Base-by-base conservation (phyloP, 768 basidiomycete species). In the Porphyrellus cyaneotinctus region DNA sequence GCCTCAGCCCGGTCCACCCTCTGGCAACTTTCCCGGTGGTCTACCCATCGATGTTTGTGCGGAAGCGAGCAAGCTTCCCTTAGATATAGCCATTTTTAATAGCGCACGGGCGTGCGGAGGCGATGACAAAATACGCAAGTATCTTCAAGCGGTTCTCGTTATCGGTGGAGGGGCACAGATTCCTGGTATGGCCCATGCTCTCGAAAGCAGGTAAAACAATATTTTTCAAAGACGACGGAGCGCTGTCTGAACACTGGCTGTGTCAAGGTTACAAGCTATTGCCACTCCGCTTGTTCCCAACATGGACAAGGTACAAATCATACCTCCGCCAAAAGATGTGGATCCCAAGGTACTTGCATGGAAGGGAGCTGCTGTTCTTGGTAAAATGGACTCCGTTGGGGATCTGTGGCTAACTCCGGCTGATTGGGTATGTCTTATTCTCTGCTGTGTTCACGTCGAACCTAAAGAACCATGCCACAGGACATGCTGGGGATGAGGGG, bases 51-150 rank as follows among this genome's bases (percentile, higher is more conserved):
- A 95, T 66, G 80, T 95, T 4, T 78, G 78, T 50, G 85, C 82
- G 61, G 93, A 95, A 71, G 88, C 93, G 18, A 85, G 87, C 69
- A 95, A 94, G 67, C 75, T 95, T 36, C 93, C 95, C 2, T 74
- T 97, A 50, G 94, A 97, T 64, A 87, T 95, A 11, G 94, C 92
- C 9, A 89, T 97, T 54, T 91, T 91, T 72, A 94, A 95, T 65
- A 89, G 91, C 59, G 82, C 91, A 10, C 78, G 91, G n/a, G 87
- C 90, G 2, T 87, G 86, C 5, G 90, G 88, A 4, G 85, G 88
- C 3, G 91, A 93, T 58, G 93, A 95, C 26, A 90, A 90, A 70
- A 87, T 91, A 58, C 84, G 88, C 58, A 91, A 93, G 66, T 90
- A 95, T 64, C 78, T 94, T 24, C 85, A 89, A 63, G 89, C 88